Base-by-base conservation (phyloP, 768 basidiomycete species). In the Boletus rufocinnamomeus region DNA sequence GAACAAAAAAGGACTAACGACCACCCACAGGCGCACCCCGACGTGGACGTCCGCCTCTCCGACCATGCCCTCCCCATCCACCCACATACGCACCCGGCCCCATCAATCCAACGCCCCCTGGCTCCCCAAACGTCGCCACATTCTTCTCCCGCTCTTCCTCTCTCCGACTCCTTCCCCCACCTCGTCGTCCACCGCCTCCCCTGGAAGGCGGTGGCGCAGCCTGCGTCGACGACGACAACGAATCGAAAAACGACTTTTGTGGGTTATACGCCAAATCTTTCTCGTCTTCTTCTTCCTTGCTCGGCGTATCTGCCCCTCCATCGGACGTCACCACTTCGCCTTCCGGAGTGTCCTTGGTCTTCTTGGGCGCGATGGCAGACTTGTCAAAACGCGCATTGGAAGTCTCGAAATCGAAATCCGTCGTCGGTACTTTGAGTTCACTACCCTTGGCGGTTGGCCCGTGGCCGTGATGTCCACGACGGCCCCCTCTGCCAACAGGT, bases 61-160 rank as follows among this genome's bases (percentile, higher is more conserved):
- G 72, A 19, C 88, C 84, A 72, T 84, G 84, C 16, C 86, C 87
- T 38, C 88, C 87, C 86, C 88, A 90, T 19, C 86, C 88, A 49
- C 84, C 82, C n/a, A 89, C 86, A 72, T 90, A 89, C 13, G 85
- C 86, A 40, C 88, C 88, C 28, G 89, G 89, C 0, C 89, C 89
- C 79, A 91, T 80, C 51, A 90, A 69, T 7, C 90, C 89, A 19
- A 89, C 82, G 49, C 88, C 88, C 13, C 90, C 90, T 9, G 91
- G 85, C 69, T 93, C 91, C 3, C 91, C 92, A 78, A 94, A 94
- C 9, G 91, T 93, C 32, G 88, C 88, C 10, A 93, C 84, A 65
- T 93, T 93, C 72, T 82, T 84, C 72, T 91, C 89, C 59, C 91
- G 74, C 69, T 93, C 91, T 65, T 93, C 92, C 64, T 93, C 91